Evolutionary conservation across 2,329 filamentous ascomycete genomes (phyloP), one percentile per base, ranked within the genome.

Genomic region (Fusarium sp.): DNA sequence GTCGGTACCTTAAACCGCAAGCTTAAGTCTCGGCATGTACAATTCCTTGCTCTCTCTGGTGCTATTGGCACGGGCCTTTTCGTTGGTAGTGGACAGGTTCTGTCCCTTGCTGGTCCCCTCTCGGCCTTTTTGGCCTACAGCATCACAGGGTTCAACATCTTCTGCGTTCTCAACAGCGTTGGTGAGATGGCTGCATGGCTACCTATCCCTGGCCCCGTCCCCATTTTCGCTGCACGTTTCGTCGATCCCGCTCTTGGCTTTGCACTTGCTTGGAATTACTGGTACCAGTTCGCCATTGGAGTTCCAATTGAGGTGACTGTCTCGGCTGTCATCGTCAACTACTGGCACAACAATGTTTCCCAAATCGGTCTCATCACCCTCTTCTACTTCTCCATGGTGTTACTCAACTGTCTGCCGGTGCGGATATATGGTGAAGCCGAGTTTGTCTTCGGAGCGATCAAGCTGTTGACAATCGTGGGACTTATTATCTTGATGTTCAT

Each of bases 401-500:
- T 66, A 1, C 63, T 66, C 21, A 66, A 66, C 15, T 66, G 62
- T 5, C n/a, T 66, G 5, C 63, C 63, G 2, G 62, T 66, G 3
- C 45, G 62, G 1, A 66, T 66, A 9, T 66, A 66, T 9, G 88
- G 88, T 39, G 88, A 89, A 76, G 83, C 86, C 34, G 88, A 90
- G 73, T 89, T 90, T 73, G 85, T 85, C 80, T 88, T 89, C 62
- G 85, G 87, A n/a, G 84, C 82, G 31, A 82, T 89, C 76, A 90
- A 90, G 77, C 78, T 90, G 24, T 80, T 88, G 60, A 85, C 84
- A 44, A 88, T 89, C 57, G 73, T 87, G 11, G 87, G 86, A 10
- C 81, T 89, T 33, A 84, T 89, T 70, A 83, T 89, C 53, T 76
- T 87, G 6, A 63, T 69, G 42, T 64, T 73, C 8, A 59, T 73